These are phyloP conservation scores for Vanilla planifolia DNA, from an alignment of 106 monocot genomes.

Conservation along the genomic window DNA sequence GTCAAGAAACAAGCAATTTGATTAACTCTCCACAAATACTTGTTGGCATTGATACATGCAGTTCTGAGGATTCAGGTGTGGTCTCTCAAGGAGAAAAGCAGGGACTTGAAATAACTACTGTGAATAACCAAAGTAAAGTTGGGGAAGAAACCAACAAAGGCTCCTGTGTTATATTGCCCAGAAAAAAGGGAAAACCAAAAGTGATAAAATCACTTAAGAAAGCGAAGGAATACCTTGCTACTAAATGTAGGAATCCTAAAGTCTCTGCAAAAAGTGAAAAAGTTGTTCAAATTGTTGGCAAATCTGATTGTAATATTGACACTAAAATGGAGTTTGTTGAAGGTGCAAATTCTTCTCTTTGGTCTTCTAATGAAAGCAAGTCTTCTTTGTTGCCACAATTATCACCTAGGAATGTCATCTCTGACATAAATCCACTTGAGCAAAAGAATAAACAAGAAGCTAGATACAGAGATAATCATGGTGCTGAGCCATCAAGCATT, in stretches of 20 bases:
- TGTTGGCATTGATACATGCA: background rate
- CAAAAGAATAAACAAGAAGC: slow-evolving; percentile 4
- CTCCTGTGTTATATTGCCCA: slow-evolving; percentile 6
- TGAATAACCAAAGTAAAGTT: background rate
- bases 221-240: slow-evolving; percentile 58
- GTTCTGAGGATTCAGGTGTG: background rate
- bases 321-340: background rate
- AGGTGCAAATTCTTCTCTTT: background rate
- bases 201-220: slow-evolving; percentile 58
- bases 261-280: slow-evolving; percentile 1
- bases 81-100: slow-evolving; percentile 5
- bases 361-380: background rate
- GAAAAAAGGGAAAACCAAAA: slow-evolving; percentile 21
- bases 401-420: background rate
- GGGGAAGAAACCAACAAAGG: slow-evolving; percentile 7
- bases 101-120: slow-evolving; percentile 3
- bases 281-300: background rate
- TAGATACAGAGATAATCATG: background rate
- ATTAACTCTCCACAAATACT: background rate
- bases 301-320: background rate
- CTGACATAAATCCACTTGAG: background rate
- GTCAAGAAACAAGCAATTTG: background rate
- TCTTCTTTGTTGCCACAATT: background rate
- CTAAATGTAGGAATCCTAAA: slow-evolving; percentile 15
- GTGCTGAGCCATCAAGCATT: slow-evolving; percentile 2